These are phyloP conservation scores for Eimeria maxima DNA, from an alignment of 169 alveolate species.

Conservation along the genomic window DNA sequence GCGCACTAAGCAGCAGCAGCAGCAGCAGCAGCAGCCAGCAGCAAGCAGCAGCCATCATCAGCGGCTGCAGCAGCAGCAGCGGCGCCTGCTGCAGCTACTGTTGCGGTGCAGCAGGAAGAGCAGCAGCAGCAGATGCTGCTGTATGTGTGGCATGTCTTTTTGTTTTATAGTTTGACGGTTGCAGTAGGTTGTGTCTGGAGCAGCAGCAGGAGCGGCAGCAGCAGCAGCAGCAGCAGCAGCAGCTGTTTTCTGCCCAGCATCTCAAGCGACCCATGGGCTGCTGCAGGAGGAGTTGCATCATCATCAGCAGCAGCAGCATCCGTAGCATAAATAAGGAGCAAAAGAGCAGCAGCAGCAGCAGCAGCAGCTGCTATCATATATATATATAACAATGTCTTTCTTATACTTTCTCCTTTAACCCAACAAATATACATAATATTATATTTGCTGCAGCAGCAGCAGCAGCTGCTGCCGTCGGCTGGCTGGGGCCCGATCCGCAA, in stretches of 20 bases:
- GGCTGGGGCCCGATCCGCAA: too few relatives aligned
- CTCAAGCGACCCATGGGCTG: too few relatives aligned
- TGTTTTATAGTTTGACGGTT: not conserved
- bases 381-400: not conserved
- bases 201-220: not conserved
- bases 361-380: constrained; percentile 7
- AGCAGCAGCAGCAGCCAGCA: too few relatives aligned
- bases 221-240: too few relatives aligned
- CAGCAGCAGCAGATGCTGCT: not conserved
- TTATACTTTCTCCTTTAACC: not conserved
- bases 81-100: too few relatives aligned
- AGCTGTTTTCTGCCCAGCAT: too few relatives aligned
- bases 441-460: not conserved
- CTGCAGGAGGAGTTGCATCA: too few relatives aligned
- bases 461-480: not conserved
- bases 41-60: too few relatives aligned
- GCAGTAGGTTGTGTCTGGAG: not conserved
- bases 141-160: not conserved
- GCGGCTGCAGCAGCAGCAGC: too few relatives aligned
- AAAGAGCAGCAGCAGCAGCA: constrained; percentile 27
- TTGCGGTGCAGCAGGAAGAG: too few relatives aligned
- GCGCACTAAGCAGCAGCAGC: too few relatives aligned
- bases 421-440: not conserved
- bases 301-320: not conserved
- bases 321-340: too few relatives aligned